Evolutionary conservation across 441 rosid species (phyloP).

Genomic region (Gossypium aridum): DNA sequence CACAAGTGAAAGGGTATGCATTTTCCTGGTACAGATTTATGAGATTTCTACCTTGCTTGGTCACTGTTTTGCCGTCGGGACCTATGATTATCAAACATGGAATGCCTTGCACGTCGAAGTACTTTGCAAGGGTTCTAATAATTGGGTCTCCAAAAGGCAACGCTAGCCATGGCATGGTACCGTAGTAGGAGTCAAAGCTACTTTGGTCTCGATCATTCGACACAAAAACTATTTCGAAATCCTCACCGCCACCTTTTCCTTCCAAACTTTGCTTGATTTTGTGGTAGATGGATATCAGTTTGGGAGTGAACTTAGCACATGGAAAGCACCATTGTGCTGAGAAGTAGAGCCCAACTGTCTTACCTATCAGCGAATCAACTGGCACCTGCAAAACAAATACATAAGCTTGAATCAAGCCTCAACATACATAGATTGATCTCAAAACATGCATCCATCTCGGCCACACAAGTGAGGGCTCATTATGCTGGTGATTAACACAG

Average conservation of each 20-base stretch:
- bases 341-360: constrained; percentile 51
- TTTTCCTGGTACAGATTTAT: constrained; percentile 44
- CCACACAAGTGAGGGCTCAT: not conserved
- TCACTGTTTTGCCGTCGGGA: constrained; percentile 57
- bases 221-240: constrained; percentile 45
- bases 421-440: not conserved
- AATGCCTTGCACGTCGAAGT: constrained; percentile 43
- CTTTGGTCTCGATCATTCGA: constrained; percentile 38
- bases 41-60: constrained; percentile 41
- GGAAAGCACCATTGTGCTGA: constrained; percentile 60
- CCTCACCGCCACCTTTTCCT: constrained; percentile 14
- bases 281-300: constrained; percentile 40
- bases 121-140: constrained; percentile 25
- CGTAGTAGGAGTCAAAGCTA: constrained; percentile 31
- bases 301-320: constrained; percentile 42
- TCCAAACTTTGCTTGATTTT: constrained; percentile 32
- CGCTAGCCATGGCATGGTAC: constrained; percentile 51
- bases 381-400: constrained; percentile 30
- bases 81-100: constrained; percentile 50
- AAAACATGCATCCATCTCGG: not conserved
- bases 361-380: constrained; percentile 37
- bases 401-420: not conserved
- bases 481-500: not conserved
- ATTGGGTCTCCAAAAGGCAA: constrained; percentile 44
- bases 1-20: constrained; percentile 54